Base-by-base conservation (phyloP, 2,329 filamentous ascomycete genomes). In the Knoxdaviesia capensis region DNA sequence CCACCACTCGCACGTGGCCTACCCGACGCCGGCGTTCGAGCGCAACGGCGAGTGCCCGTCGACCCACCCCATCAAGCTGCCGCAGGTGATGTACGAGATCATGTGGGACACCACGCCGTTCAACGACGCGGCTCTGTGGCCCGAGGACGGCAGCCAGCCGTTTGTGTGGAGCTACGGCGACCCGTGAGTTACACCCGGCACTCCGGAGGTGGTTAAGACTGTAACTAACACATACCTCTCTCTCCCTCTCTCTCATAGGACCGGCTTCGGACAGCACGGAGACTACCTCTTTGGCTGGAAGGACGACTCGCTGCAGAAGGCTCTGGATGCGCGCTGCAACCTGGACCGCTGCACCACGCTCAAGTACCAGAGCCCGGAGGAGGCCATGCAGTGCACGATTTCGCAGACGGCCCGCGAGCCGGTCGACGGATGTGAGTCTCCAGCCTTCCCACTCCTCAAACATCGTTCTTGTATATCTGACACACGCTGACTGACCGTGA, bases 1-100 rank as follows among this genome's bases (percentile, higher is more conserved):
- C 53, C 71, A 77, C 54, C 66, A 64, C 49, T 68, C 57, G 41
- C 74, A 77, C 48, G 63, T 77, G 42, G 20, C 20, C 2, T 44
- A 37, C 42, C 40, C 40, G 28, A 44, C 42, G n/a, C 32, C 29
- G 11, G 45, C 41, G 9, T 44, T 44, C 42, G 29, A 31, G 3
- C 34, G 34, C 51, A 48, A 44, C 10, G 53, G 52, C 34, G 51
- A 54, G 7, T 65, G 62, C 46, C 61, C 63, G 1, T 40, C 52
- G 34, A 56, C 53, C 5, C 60, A 67, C 50, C 64, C 64, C 5
- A 54, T 60, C 5, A 38, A 39, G 7, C 34, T 40, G 9, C 42
- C 42, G n/a, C 42, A 44, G 35, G 42, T 44, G 4, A 45, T 47
- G 35, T 45, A 43, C 41, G 45, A 47, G 41, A 41, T 47, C 30